Evolutionary conservation across 345 rosid genomes (phyloP).

Genomic region (Balakata baccata): DNA sequence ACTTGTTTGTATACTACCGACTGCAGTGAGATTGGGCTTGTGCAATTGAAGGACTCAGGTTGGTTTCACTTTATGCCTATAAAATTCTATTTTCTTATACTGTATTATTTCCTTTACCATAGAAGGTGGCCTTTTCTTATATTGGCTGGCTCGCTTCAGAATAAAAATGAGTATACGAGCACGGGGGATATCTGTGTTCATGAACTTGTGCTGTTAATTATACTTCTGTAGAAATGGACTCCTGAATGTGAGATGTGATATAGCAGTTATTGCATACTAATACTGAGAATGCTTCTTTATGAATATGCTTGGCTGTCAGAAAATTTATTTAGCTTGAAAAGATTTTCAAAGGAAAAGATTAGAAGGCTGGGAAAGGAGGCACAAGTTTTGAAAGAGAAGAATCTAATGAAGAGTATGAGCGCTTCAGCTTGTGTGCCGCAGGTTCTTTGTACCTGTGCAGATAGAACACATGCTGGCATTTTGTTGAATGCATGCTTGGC

Average conservation of each 20-base stretch:
- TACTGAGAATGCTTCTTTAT: slow-evolving; percentile 19
- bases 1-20: slow-evolving; percentile 71
- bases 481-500: slow-evolving; percentile 67
- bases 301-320: slow-evolving; percentile 37
- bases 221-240: background rate
- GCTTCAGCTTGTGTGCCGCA: slow-evolving; percentile 66
- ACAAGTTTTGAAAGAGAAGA: slow-evolving; percentile 76
- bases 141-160: slow-evolving; percentile 6
- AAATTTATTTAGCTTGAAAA: slow-evolving; percentile 66
- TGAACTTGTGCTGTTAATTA: background rate
- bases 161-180: background rate
- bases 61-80: slow-evolving; percentile 18
- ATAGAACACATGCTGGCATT: slow-evolving; percentile 61
- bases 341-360: slow-evolving; percentile 78
- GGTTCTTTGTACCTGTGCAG: slow-evolving; percentile 66
- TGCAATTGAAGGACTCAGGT: slow-evolving; percentile 63
- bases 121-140: background rate
- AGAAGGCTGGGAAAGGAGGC: slow-evolving; percentile 78
- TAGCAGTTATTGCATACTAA: background rate
- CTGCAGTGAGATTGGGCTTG: slow-evolving; percentile 86
- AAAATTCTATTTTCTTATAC: background rate
- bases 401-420: slow-evolving; percentile 60
- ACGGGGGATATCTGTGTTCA: background rate
- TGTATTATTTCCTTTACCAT: background rate
- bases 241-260: background rate